These are phyloP conservation scores for Grosmannia serpens DNA, from an alignment of 2,329 filamentous ascomycete genomes.

Conservation along the genomic window DNA sequence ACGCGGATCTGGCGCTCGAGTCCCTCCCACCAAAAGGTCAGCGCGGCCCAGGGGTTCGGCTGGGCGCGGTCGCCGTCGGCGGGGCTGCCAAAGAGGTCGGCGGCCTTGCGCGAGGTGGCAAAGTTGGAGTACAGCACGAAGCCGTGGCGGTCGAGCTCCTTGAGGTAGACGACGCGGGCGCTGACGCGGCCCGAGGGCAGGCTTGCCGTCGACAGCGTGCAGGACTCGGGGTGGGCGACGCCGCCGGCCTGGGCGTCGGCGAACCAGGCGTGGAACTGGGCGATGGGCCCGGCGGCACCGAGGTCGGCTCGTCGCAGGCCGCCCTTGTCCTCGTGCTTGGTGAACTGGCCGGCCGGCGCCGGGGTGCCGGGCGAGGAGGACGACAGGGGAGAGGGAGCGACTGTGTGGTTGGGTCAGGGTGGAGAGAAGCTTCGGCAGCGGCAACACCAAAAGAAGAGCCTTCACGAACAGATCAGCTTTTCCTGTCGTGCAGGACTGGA, in stretches of 20 bases:
- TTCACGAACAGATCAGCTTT: conserved; percentile 37
- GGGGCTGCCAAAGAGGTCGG: conserved; percentile 42
- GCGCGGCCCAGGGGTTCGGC: conserved; percentile 63
- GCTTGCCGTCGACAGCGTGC: conserved; percentile 72
- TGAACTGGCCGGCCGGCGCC: conserved; percentile 67
- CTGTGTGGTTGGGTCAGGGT: background rate
- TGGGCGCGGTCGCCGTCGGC: conserved; percentile 1
- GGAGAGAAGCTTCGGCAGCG: background rate
- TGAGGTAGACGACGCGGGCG: conserved; percentile 83
- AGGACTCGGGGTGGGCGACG: conserved; percentile 74
- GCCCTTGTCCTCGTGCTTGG: conserved; percentile 33
- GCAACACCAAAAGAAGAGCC: background rate
- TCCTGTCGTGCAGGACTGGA: background rate
- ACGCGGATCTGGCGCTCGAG: conserved; percentile 85
- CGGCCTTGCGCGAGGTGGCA: conserved; percentile 59
- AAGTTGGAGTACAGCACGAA: conserved; percentile 95
- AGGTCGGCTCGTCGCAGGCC: conserved; percentile 52
- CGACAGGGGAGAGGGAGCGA: conserved; percentile 10
- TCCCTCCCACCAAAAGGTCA: conserved; percentile 85
- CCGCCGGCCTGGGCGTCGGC: conserved; percentile 45
- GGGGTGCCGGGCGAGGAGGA: background rate
- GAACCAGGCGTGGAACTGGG: conserved; percentile 90
- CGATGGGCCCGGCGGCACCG: conserved; percentile 50
- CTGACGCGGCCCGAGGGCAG: conserved; percentile 77
- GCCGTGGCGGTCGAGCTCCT: conserved; percentile 72